Evolutionary conservation across 768 basidiomycete genomes (phyloP).

Genomic region (Panus rudis): DNA sequence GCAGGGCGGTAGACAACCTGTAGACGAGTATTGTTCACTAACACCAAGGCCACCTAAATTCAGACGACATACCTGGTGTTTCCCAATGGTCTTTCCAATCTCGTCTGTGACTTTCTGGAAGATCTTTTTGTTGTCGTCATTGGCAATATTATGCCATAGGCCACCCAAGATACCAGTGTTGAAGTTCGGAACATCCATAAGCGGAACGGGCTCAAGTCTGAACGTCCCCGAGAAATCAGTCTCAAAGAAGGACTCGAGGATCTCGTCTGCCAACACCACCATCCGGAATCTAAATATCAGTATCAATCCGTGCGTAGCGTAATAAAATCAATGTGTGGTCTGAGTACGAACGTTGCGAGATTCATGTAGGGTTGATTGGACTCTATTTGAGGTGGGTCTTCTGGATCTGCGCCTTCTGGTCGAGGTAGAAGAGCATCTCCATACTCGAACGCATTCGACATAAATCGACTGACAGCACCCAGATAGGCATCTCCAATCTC

Average conservation of each 20-base stretch:
- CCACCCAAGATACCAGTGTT: slow-evolving; percentile 70
- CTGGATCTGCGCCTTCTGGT: slow-evolving; percentile 29
- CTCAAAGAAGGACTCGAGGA: slow-evolving; percentile 95
- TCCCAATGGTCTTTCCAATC: slow-evolving; percentile 90
- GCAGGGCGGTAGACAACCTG: slow-evolving; percentile 73
- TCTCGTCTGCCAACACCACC: slow-evolving; percentile 95
- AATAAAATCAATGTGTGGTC: neutral
- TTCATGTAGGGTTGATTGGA: slow-evolving; percentile 91
- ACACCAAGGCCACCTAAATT: slow-evolving; percentile 4
- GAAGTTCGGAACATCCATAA: slow-evolving; percentile 54
- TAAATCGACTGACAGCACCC: slow-evolving; percentile 92
- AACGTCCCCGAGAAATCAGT: slow-evolving; percentile 87
- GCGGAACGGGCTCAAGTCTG: slow-evolving; percentile 63
- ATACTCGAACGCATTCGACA: slow-evolving; percentile 98
- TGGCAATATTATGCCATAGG: slow-evolving; percentile 83
- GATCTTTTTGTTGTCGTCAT: slow-evolving; percentile 88
- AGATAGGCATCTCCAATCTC: slow-evolving; percentile 96
- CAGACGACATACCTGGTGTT: slow-evolving; percentile 58
- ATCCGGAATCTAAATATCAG: slow-evolving; percentile 74
- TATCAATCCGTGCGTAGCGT: neutral
- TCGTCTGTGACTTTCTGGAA: slow-evolving; percentile 93
- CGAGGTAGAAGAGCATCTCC: slow-evolving; percentile 85
- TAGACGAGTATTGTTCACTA: slow-evolving; percentile 1
- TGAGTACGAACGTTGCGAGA: slow-evolving; percentile 61
- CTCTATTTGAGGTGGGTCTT: slow-evolving; percentile 44